These are phyloP conservation scores for Aquilaria agallochum DNA, from an alignment of 441 rosid genomes.

Conservation along the genomic window DNA sequence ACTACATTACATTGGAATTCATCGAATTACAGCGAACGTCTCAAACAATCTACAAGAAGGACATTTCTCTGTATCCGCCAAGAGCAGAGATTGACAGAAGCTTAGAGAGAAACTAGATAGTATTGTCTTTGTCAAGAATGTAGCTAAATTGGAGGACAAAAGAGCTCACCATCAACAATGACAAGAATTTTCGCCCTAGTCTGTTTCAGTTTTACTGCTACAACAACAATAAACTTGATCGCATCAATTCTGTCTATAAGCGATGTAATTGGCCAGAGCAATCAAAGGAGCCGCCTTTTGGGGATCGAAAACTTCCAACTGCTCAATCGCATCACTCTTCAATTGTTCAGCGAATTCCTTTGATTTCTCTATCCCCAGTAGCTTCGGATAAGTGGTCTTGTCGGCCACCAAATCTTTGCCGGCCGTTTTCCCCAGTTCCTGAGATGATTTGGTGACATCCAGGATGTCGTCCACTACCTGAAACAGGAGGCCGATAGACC, in stretches of 20 bases:
- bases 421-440: constrained; percentile 84
- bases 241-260: constrained; percentile 64
- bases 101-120: no score
- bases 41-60: no score
- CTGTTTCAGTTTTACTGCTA: not conserved
- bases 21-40: no score
- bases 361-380: constrained; percentile 80
- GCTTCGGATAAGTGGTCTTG: constrained; percentile 77
- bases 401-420: constrained; percentile 78
- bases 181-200: no score
- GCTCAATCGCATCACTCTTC: constrained; percentile 59
- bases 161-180: no score
- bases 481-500: constrained; percentile 67
- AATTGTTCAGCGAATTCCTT: constrained; percentile 64
- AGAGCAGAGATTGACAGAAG: no score
- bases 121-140: no score
- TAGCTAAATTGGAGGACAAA: no score
- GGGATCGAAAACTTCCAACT: constrained; percentile 58
- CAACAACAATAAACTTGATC: not conserved
- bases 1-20: no score
- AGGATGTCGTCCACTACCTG: constrained; percentile 89
- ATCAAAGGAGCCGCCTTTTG: constrained; percentile 74
- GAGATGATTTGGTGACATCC: constrained; percentile 75
- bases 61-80: no score
- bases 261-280: constrained; percentile 90